phyloP scores from a whole-genome alignment of 2,329 filamentous ascomycete genomes.

The Chaetothyriales sp. region DNA sequence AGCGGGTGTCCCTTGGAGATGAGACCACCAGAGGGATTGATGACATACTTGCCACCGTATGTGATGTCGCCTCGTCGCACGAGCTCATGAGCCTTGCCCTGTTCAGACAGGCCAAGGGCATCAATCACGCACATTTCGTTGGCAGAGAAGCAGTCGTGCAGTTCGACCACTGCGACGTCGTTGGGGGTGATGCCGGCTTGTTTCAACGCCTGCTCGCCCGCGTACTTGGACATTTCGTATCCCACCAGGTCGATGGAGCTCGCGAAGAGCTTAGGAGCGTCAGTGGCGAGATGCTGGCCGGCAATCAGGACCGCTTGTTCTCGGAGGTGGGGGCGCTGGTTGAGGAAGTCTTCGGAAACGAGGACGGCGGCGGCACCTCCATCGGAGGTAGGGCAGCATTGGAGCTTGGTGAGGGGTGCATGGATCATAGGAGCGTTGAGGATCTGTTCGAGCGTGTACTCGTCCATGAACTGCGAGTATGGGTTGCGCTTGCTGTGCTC shows the following conservation, averaged over 20 bases:
- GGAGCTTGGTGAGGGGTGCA: constrained; percentile 85
- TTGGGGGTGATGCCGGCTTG: constrained; percentile 55
- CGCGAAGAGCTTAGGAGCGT: constrained; percentile 66
- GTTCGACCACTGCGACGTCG: constrained; percentile 72
- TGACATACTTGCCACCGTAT: constrained; percentile 65
- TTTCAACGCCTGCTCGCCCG: constrained; percentile 53
- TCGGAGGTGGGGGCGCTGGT: constrained; percentile 67
- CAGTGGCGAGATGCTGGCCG: constrained; percentile 76
- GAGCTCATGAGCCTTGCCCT: constrained; percentile 81
- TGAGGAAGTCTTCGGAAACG: constrained; percentile 78
- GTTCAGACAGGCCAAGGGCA: constrained; percentile 62
- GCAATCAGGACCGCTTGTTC: constrained; percentile 77
- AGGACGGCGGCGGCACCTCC: constrained; percentile 79
- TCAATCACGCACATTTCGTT: constrained; percentile 91
- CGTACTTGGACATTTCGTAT: constrained; percentile 66
- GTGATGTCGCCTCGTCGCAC: constrained; percentile 80
- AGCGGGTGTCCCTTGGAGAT: constrained; percentile 95
- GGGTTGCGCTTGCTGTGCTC: constrained; percentile 83
- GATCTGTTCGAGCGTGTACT: constrained; percentile 78
- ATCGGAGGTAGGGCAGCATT: constrained; percentile 94
- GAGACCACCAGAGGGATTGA: constrained; percentile 87
- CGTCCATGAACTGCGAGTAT: constrained; percentile 93
- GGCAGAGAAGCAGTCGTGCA: constrained; percentile 93
- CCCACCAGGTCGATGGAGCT: constrained; percentile 81
- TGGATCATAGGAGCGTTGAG: constrained; percentile 63